Conservation (phyloP, 2,329 filamentous ascomycete species). For the Aspergillus sp. region DNA sequence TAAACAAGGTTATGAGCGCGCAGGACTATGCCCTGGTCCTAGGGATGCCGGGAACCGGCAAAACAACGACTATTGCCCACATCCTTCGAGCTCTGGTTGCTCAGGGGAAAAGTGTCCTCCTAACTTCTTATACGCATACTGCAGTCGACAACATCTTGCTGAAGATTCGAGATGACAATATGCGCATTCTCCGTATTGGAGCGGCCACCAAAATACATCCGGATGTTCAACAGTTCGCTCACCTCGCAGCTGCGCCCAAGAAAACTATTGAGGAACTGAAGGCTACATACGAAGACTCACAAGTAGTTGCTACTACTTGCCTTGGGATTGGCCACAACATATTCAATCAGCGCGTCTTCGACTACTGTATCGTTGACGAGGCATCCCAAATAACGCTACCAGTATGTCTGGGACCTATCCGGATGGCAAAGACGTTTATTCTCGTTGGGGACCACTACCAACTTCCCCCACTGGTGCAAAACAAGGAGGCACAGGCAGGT, state of each 20-base stretch:
- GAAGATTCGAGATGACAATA: constrained; percentile 78
- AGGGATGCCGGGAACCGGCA: constrained; percentile 97
- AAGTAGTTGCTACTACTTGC: constrained; percentile 92
- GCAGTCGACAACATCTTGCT: constrained; percentile 97
- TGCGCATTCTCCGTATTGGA: constrained; percentile 81
- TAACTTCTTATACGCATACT: constrained; percentile 96
- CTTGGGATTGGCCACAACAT: constrained; percentile 85
- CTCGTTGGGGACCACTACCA: constrained; percentile 97
- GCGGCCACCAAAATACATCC: constrained; percentile 82
- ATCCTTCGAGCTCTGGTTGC: constrained; percentile 88
- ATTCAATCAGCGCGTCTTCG: constrained; percentile 85
- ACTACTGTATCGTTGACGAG: constrained; percentile 98
- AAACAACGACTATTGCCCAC: constrained; percentile 96
- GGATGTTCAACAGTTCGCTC: constrained; percentile 82
- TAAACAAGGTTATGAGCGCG: constrained; percentile 93
- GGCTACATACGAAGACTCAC: constrained; percentile 77
- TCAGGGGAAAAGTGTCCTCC: constrained; percentile 85
- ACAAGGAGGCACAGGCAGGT: constrained; percentile 79
- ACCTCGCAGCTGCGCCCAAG: constrained; percentile 71
- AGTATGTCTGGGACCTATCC: constrained; percentile 89
- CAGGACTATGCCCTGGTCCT: constrained; percentile 95
- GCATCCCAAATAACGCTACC: constrained; percentile 96
- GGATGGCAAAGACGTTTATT: constrained; percentile 89
- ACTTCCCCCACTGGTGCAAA: constrained; percentile 88
- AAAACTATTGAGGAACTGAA: constrained; percentile 79